Evolutionary conservation across 169 alveolate genomes (phyloP), one percentile per base, ranked within the genome.

Genomic region (Eimeria brunetti): DNA sequence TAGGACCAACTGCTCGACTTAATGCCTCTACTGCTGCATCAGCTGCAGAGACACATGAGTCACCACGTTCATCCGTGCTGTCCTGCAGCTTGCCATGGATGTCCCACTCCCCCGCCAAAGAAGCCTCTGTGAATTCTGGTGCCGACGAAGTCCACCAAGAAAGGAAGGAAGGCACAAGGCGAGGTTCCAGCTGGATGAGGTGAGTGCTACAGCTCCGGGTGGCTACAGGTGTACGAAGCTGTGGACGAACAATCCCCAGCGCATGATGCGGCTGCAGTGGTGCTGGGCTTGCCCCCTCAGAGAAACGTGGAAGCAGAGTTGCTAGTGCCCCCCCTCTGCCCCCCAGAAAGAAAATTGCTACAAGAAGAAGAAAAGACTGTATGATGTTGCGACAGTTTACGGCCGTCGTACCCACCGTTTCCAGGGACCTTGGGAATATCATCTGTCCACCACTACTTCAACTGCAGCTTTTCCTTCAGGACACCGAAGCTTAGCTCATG

Each of bases 121-220:
- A 58, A 41, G 92, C 80, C 92, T 85, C 92, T 6, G 92, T 16
- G 38, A 18, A 38, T 71, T 85, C 92, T 56, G 76, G 92, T 7
- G 30, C 33, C 4, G 92, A 46, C 49, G 92, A 56, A 85, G 56
- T 62, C 92, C 92, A 85, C 75, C 16, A 62, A 85, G 92, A 46
- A 24, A 85, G 41, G 46, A 85, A 36, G 36, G 90, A 51, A n/a
- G 73, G 90, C 76, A 20, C 75, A 38, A 46, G 44, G 20, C 73
- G 90, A 83, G 1, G 56, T 12, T 14, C 16, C 88, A n/a, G 38
- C 56, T 51, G 56, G 53, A 36, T 56, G 46, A 12, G 27, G 24
- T 46, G 22, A 27, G 7, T n/a, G 90, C n/a, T 53, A 33, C 75
- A 12, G 75, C 90, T 53, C 1, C 38, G 30, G 7, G 36, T 41